Evolutionary conservation across 192 early-diverging fungal genomes (phyloP).

Genomic region (Mortierella alpina): DNA sequence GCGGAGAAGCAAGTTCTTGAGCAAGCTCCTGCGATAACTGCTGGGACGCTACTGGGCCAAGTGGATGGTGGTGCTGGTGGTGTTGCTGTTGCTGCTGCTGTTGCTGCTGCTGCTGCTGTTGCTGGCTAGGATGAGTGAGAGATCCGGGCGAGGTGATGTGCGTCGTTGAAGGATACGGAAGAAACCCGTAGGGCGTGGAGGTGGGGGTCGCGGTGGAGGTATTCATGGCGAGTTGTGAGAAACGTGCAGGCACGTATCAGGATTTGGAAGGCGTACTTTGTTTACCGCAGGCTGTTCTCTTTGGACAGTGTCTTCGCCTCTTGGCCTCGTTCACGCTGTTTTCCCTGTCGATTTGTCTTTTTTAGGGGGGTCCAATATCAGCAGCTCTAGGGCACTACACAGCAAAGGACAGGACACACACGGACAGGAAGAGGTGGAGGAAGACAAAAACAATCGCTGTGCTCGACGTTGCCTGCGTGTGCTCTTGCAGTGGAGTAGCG

Average conservation of each 20-base stretch:
- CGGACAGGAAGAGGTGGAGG: too few species aligned
- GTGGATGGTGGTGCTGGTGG: slow-evolving; percentile 18
- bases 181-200: slow-evolving; percentile 27
- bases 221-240: slow-evolving; percentile 9
- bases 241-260: too few species aligned
- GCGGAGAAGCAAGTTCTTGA: slow-evolving; percentile 22
- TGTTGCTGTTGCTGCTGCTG: slow-evolving; percentile 7
- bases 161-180: slow-evolving; percentile 25
- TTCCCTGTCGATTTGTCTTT: too few species aligned
- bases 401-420: too few species aligned
- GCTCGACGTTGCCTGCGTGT: not conserved
- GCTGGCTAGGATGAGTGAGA: slow-evolving; percentile 15
- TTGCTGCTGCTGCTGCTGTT: slow-evolving; percentile 15
- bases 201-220: not conserved
- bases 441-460: not conserved
- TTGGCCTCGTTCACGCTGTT: too few species aligned
- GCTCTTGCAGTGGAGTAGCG: too few species aligned
- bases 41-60: slow-evolving; percentile 5
- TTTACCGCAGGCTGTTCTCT: too few species aligned
- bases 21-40: slow-evolving; percentile 23
- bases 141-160: slow-evolving; percentile 29
- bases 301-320: too few species aligned
- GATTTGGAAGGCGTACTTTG: too few species aligned
- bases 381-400: too few species aligned
- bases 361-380: too few species aligned